Percentiles rank a stretch among this genome's conserved stretches.
phyloP scores from a whole-genome alignment of 371 early-diverging fungal genomes.

The Mucor saturninus region DNA sequence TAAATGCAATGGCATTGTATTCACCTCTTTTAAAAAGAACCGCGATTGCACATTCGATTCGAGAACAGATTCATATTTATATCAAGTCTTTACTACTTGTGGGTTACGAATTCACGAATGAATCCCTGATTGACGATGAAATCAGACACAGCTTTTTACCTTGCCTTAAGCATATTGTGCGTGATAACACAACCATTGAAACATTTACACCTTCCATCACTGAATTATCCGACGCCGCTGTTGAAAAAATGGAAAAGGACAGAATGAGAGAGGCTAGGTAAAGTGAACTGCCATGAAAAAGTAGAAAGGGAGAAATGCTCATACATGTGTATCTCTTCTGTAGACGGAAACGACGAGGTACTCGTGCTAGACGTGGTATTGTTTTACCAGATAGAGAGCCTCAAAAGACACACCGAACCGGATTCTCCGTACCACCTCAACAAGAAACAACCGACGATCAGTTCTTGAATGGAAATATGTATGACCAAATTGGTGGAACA shows the following conservation, averaged over 20 bases:
- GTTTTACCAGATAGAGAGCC: constrained; percentile 72
- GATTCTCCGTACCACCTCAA: constrained; percentile 38
- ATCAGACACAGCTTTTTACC: constrained; percentile 74
- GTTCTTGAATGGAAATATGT: constrained; percentile 22
- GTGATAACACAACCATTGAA: constrained; percentile 57
- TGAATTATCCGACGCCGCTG: constrained; percentile 73
- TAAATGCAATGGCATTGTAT: too few relatives aligned
- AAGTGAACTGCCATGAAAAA: not conserved
- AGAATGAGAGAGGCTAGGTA: constrained; percentile 70
- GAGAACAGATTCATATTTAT: constrained; percentile 91
- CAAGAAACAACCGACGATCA: constrained; percentile 47
- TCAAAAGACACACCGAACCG: constrained; percentile 48
- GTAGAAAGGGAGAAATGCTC: too few relatives aligned
- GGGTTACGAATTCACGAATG: constrained; percentile 75
- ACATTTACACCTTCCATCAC: constrained; percentile 69
- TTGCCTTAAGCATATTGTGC: constrained; percentile 53
- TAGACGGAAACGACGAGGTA: constrained; percentile 82
- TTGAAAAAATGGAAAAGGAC: constrained; percentile 81
- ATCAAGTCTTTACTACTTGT: constrained; percentile 81
- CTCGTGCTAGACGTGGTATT: constrained; percentile 66
- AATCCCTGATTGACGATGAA: constrained; percentile 76
- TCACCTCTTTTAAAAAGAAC: constrained; percentile 51
- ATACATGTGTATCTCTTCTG: not conserved
- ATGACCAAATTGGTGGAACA: constrained; percentile 9
- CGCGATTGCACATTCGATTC: constrained; percentile 89